Evolutionary conservation across 2,329 filamentous ascomycete genomes (phyloP).

Genomic region (Thelonectria discophora): DNA sequence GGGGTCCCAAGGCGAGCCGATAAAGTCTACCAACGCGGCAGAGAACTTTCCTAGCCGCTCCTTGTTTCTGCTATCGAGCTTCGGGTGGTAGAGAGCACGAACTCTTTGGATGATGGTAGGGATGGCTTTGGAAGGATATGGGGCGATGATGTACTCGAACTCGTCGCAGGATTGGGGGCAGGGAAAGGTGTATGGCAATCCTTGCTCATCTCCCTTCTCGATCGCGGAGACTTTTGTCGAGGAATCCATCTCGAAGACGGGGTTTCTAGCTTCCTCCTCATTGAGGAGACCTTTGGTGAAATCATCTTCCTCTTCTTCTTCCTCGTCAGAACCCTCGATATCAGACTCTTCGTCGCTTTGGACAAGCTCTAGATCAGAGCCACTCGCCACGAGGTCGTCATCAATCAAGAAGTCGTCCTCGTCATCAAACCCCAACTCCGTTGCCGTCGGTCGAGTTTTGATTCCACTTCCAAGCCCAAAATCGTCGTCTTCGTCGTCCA

Average conservation of each 20-base stretch:
- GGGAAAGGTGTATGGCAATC: conserved; percentile 83
- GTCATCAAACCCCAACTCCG: conserved; percentile 81
- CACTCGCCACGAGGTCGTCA: conserved; percentile 85
- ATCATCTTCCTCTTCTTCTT: conserved; percentile 68
- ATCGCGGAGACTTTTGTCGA: conserved; percentile 49
- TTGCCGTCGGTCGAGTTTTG: conserved; percentile 63
- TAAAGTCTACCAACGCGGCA: conserved; percentile 69
- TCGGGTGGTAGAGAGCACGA: conserved; percentile 89
- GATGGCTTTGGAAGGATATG: conserved; percentile 70
- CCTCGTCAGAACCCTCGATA: conserved; percentile 55
- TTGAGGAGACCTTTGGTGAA: conserved; percentile 75
- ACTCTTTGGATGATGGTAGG: conserved; percentile 88
- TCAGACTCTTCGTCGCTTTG: conserved; percentile 64
- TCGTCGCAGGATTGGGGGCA: conserved; percentile 84
- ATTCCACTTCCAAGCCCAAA: conserved; percentile 70
- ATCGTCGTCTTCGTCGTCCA: conserved; percentile 60
- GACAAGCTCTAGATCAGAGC: conserved; percentile 71
- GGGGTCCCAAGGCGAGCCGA: conserved; percentile 58
- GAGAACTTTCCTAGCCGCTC: conserved; percentile 77
- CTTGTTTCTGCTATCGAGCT: conserved; percentile 86
- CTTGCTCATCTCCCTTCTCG: conserved; percentile 58
- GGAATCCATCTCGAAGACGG: conserved; percentile 59
- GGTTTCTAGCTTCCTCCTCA: conserved; percentile 63
- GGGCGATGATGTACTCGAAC: conserved; percentile 71
- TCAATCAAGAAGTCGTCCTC: conserved; percentile 95